Conservation (phyloP, 169 alveolate genomes). For the Plasmodium reichenowi region DNA sequence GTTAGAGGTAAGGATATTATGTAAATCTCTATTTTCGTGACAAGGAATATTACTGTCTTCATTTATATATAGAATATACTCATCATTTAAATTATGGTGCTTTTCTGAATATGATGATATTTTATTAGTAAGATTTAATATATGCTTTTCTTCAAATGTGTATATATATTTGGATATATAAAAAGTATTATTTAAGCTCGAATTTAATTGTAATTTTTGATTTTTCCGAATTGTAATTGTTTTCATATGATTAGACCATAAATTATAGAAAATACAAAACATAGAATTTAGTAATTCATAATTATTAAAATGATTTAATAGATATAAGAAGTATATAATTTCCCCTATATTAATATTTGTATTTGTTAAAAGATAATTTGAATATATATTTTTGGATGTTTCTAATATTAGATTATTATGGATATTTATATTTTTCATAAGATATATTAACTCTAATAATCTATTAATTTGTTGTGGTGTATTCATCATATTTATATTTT, state of each 20-base stretch:
- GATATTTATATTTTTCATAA: constrained; percentile 7
- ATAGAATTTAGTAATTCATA: constrained; percentile 9
- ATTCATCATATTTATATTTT: constrained; percentile 22
- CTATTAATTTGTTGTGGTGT: constrained; percentile 39
- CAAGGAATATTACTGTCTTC: background rate
- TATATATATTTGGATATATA: constrained; percentile 43
- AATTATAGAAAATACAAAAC: constrained; percentile 20
- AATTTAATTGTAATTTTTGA: constrained; percentile 20
- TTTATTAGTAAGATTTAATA: background rate
- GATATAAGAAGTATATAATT: constrained; percentile 38
- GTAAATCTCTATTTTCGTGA: background rate
- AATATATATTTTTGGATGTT: constrained; percentile 6
- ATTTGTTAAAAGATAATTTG: constrained; percentile 16
- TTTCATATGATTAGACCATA: constrained; percentile 7
- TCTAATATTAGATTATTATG: constrained; percentile 19
- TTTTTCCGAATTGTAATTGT: constrained; percentile 9
- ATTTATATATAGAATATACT: constrained; percentile 32
- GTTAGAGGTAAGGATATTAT: background rate
- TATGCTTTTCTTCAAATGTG: background rate
- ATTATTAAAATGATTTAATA: constrained; percentile 24
- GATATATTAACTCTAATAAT: constrained; percentile 11
- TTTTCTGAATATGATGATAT: background rate
- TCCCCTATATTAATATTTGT: constrained; percentile 16
- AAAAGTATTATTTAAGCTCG: constrained; percentile 41
- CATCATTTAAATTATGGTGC: constrained; percentile 7